phyloP scores from a whole-genome alignment of 768 basidiomycete species.

The Suillus spraguei region DNA sequence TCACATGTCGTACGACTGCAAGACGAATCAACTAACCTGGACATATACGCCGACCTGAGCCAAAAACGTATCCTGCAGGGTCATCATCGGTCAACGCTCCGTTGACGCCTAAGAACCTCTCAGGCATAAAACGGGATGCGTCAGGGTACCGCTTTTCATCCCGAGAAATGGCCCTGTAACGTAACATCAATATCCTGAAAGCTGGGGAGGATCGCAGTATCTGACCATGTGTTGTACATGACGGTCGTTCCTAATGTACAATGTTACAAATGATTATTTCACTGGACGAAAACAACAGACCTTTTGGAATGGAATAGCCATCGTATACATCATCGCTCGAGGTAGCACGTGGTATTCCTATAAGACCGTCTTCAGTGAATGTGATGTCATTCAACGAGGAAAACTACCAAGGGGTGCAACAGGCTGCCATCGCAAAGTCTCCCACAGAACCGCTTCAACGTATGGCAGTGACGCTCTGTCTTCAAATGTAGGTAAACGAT shows the following conservation, averaged over 20 bases:
- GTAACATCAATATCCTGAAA: neutral
- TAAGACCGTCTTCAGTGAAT: neutral
- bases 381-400: neutral
- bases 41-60: conserved; percentile 18
- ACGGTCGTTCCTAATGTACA: neutral
- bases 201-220: neutral
- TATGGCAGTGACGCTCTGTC: conserved; percentile 6
- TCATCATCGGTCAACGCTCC: conserved; percentile 14
- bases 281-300: conserved; percentile 7
- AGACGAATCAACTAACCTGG: neutral
- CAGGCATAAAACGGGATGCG: conserved; percentile 17
- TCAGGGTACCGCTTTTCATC: conserved; percentile 14
- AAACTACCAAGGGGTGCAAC: neutral
- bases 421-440: conserved; percentile 5
- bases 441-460: conserved; percentile 1
- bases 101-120: conserved; percentile 14
- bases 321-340: conserved; percentile 39
- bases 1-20: too few relatives aligned
- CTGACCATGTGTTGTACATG: conserved; percentile 2
- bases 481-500: neutral
- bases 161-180: conserved; percentile 10
- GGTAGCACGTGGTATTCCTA: conserved; percentile 4
- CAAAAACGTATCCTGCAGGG: conserved; percentile 10
- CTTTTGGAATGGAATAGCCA: conserved; percentile 33
- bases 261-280: neutral